A percentile compares a stretch with the other conserved stretches of the same genome.
Evolutionary conservation across 495 filamentous ascomycete species (phyloP).

Genomic region (Aspergillus nanangensis): DNA sequence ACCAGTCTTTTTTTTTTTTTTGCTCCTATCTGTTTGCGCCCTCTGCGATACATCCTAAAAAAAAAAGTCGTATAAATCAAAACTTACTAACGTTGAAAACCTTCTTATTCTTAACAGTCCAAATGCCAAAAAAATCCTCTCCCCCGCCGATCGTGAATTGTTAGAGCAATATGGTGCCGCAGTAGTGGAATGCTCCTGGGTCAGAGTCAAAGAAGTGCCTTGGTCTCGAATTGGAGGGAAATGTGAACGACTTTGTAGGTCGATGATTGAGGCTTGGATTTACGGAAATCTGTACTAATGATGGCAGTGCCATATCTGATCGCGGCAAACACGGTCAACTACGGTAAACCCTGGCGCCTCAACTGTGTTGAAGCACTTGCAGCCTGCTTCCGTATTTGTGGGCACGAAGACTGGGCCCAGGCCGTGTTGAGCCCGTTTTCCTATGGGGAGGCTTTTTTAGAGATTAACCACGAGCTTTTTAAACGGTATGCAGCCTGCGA

Average conservation of each 20-base stretch:
- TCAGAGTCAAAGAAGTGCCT: conserved; percentile 83
- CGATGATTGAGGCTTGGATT: not conserved
- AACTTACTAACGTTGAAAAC: no score
- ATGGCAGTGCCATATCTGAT: conserved; percentile 79
- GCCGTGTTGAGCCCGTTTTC: conserved; percentile 77
- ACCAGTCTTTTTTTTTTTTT: conserved; percentile 2
- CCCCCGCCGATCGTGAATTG: conserved; percentile 72
- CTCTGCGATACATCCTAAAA: no score
- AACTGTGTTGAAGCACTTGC: conserved; percentile 96
- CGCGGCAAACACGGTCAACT: conserved; percentile 95
- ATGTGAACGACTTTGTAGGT: conserved; percentile 72
- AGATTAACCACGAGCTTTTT: conserved; percentile 79
- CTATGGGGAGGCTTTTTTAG: conserved; percentile 81
- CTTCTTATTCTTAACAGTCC: conserved; percentile 46
- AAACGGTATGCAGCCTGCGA: conserved; percentile 80
- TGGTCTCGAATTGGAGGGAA: conserved; percentile 91
- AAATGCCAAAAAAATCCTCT: conserved; percentile 81
- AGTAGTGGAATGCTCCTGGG: conserved; percentile 97
- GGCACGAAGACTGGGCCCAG: conserved; percentile 84
- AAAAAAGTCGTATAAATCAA: no score
- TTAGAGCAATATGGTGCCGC: conserved; percentile 88
- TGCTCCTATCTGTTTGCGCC: not conserved
- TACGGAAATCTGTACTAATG: conserved; percentile 1
- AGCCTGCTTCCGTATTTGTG: conserved; percentile 88
- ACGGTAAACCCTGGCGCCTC: conserved; percentile 87